Evolutionary conservation across 2,329 filamentous ascomycete genomes (phyloP), one percentile per base, ranked within the genome.

Genomic region (Epichloe aotearoae): DNA sequence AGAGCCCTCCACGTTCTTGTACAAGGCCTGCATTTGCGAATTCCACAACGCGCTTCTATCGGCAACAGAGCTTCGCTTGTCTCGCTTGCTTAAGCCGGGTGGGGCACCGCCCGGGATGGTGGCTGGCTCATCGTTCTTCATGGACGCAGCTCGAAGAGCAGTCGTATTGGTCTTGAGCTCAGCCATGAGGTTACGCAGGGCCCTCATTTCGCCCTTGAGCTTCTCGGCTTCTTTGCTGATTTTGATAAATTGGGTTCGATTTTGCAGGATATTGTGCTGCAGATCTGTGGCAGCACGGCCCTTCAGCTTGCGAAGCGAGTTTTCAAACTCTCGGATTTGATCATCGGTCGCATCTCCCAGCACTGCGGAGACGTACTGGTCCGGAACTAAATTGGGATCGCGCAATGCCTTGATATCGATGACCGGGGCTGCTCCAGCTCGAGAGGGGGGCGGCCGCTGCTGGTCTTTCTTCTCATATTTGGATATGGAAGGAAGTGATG

Each of bases 211-310:
- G 50, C 82, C 81, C 69, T 97, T 97, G 52, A 98, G 80, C 71
- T 95, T 96, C 69, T 98, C 93, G 2, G 94, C 93, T 70, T 98
- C 93, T 69, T 97, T 96, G 65, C 90, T 96, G 67, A 98, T 97
- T 68, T 95, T 95, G 74, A 98, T 97, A 64, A 98, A 98, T 62
- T 97, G 93, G 0, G 88, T 95, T 46, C 93, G 83, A 67, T 98
- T 98, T 66, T 96, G 90, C 68, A 95, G 91, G 47, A 98, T 86
- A 68, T 90, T 97, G 63, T 94, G 88, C 67, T 97, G 91, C 20
- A 98, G 74, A 59, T 97, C 90, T 46, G 82, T 77, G 5, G 85
- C 84, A 8, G 88, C 89, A 51, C 86, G 80, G 57, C 78, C 77
- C 67, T 91, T 91, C 51, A 93, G 74, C 59, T 84, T 84, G 56